Conservation (phyloP, 148 eudicot species). For the Heliamphora exappendiculata region DNA sequence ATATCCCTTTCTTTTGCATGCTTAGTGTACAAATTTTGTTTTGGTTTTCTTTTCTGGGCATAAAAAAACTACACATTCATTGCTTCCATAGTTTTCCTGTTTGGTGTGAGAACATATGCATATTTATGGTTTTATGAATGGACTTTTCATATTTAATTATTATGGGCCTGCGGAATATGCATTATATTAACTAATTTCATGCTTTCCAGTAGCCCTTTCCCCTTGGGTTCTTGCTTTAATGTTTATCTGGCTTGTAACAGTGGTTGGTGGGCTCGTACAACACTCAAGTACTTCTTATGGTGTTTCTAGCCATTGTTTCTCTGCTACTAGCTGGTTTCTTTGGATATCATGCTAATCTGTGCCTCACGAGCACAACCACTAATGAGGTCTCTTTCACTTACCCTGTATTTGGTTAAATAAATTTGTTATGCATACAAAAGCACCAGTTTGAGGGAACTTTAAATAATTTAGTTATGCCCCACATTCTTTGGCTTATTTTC, state of each 20-base stretch:
- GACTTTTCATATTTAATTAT: neutral
- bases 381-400: conserved; percentile 56
- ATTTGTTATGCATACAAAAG: neutral
- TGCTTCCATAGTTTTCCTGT: neutral
- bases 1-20: neutral
- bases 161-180: too few relatives aligned
- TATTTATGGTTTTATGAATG: neutral
- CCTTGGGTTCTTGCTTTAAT: neutral
- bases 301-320: conserved; percentile 79
- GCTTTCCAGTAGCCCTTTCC: neutral
- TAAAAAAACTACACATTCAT: neutral
- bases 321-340: conserved; percentile 83
- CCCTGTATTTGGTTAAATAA: conserved; percentile 1
- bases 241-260: conserved; percentile 38
- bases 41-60: neutral
- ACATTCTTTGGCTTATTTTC: neutral
- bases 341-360: conserved; percentile 76
- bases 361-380: conserved; percentile 79
- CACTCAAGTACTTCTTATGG: conserved; percentile 83
- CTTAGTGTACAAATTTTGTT: neutral
- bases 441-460: neutral
- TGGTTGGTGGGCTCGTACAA: conserved; percentile 82
- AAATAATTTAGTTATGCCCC: neutral
- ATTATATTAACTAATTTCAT: neutral
- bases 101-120: neutral